Evolutionary conservation across 805 yeast species (phyloP), one percentile per base, ranked within the genome.

Genomic region (Ogataea corticis): DNA sequence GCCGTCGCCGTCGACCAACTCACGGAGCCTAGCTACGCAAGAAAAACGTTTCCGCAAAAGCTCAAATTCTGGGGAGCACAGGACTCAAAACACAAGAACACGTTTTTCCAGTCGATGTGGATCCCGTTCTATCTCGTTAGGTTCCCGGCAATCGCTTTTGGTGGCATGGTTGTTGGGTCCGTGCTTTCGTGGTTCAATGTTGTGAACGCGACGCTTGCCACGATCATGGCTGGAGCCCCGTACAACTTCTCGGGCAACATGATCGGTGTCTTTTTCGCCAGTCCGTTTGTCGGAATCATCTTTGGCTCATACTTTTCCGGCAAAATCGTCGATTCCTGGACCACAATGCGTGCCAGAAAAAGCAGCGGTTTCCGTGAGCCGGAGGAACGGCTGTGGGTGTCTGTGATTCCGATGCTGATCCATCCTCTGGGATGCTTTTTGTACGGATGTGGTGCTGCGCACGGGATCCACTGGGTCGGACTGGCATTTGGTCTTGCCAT

Each of bases 131-230:
- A 52, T 52, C 15, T 50, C 56, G 4, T 48, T 21, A 25, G 45
- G 17, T 66, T 71, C 44, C 77, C 77, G 3, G 70, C 72, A 6
- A 62, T 72, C 18, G 53, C 72, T 13, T 71, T 70, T 68, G 67
- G 70, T 19, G 74, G 76, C 12, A 27, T 71, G 10, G 60, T 67
- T n/a, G 72, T 71, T 50, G 79, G 79, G 4, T 58, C 70, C 11
- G 73, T 69, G 47, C 67, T 71, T 65, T 69, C 71, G 72, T 72
- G 75, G 74, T 58, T 70, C 17, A 65, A 74, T 3, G 62, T 73
- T 29, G 53, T 72, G 33, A 62, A 65, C 27, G 66, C 67, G 25
- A 70, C 77, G 3, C 73, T 70, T 44, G 61, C 73, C 0, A 55
- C 54, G 32, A 54, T 72, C n/a, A 70, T 59, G 47, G 38, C 63